Evolutionary conservation across 495 filamentous ascomycete genomes (phyloP).

Genomic region (Penicillium manginii): DNA sequence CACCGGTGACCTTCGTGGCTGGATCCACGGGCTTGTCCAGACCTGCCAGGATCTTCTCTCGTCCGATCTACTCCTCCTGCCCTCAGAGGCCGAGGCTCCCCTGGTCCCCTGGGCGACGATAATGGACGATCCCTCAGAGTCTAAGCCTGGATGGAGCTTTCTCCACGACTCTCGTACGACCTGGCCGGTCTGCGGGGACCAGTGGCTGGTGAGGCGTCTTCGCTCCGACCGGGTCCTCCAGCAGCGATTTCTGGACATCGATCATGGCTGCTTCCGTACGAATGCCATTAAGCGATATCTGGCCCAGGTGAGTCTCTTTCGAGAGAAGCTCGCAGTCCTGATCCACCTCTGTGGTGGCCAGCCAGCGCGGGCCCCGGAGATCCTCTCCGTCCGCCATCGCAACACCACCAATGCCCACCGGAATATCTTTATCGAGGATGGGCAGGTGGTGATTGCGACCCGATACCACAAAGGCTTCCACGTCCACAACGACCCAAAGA

Average conservation of each 20-base stretch:
- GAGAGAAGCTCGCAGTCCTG: neutral
- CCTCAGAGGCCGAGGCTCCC: no score
- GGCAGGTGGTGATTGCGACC: neutral
- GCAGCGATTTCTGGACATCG: neutral
- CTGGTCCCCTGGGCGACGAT: neutral
- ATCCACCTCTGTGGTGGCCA: neutral
- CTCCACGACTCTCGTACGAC: neutral
- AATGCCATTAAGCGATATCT: neutral
- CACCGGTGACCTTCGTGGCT: neutral
- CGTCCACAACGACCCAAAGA: neutral
- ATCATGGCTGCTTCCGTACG: neutral
- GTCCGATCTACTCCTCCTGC: neutral
- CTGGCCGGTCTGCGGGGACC: neutral
- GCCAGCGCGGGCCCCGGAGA: neutral
- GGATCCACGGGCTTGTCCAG: neutral
- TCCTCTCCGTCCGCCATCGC: neutral
- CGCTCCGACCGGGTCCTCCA: neutral
- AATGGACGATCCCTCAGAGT: neutral
- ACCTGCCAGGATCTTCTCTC: neutral
- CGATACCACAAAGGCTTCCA: neutral
- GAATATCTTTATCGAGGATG: neutral
- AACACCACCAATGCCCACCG: neutral
- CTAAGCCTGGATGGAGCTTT: neutral
- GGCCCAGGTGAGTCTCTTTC: neutral
- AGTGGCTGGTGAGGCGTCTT: neutral